Percentiles rank a stretch among this genome's conserved stretches.
Evolutionary conservation across 225 moss, liverwort and hornwort genomes (phyloP).

Genomic region (Physcomitrellopsis africana): DNA sequence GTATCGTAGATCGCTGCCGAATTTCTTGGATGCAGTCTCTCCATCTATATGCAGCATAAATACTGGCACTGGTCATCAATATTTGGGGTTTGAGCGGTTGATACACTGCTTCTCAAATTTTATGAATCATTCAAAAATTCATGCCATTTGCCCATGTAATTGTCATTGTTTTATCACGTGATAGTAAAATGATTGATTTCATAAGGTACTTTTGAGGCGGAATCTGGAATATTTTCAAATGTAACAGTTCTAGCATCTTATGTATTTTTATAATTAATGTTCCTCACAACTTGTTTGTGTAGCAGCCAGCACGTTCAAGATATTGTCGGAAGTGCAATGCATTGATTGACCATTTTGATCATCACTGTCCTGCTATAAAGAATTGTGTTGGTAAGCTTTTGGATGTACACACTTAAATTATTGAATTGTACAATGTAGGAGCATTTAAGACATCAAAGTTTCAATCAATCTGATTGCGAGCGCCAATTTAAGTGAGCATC

Average conservation of each 20-base stretch:
- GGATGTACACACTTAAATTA: constrained; percentile 14
- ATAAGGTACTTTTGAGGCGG: constrained; percentile 4
- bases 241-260: constrained; percentile 4
- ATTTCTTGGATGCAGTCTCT: background rate
- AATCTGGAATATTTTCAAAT: background rate
- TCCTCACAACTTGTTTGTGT: constrained; percentile 27
- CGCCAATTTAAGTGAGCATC: background rate
- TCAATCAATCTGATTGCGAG: constrained; percentile 14
- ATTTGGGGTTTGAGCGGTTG: constrained; percentile 5
- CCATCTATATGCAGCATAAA: constrained; percentile 9
- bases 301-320: constrained; percentile 60
- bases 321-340: constrained; percentile 66
- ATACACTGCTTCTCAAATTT: background rate
- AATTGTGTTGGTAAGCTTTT: constrained; percentile 62
- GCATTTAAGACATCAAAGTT: constrained; percentile 8
- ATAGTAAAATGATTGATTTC: background rate
- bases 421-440: constrained; percentile 13
- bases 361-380: constrained; percentile 68
- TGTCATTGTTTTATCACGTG: constrained; percentile 7
- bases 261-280: constrained; percentile 1
- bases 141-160: background rate
- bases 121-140: constrained; percentile 1
- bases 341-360: constrained; percentile 63
- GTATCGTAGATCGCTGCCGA: background rate
- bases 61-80: constrained; percentile 14